Evolutionary conservation across 768 basidiomycete genomes (phyloP).

Genomic region (Leucocoprinus sp.): DNA sequence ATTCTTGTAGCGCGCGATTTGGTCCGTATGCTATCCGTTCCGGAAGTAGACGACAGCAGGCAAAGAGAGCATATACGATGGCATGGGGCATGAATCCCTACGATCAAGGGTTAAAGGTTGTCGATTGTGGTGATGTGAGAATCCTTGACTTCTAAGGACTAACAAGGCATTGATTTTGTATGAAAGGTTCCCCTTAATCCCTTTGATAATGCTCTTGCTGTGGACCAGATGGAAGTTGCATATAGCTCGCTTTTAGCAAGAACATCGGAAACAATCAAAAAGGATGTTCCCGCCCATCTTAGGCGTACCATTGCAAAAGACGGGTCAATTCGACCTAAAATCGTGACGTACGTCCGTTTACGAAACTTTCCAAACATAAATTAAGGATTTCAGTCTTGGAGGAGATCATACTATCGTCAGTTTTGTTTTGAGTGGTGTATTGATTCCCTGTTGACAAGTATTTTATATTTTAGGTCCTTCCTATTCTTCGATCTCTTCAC

Average conservation of each 20-base stretch:
- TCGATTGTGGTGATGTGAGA: conserved; percentile 81
- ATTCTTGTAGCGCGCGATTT: conserved; percentile 61
- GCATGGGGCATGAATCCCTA: conserved; percentile 71
- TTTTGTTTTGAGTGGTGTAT: conserved; percentile 18
- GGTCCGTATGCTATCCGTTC: conserved; percentile 82
- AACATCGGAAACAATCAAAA: conserved; percentile 28
- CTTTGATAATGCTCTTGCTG: conserved; percentile 75
- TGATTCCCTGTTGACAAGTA: conserved; percentile 33
- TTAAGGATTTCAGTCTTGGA: conserved; percentile 44
- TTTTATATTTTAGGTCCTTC: conserved; percentile 44
- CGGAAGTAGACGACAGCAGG: conserved; percentile 62
- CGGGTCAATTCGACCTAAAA: conserved; percentile 60
- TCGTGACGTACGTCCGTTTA: conserved; percentile 42
- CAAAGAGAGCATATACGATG: conserved; percentile 51
- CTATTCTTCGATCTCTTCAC: conserved; percentile 73
- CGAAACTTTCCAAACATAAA: conserved; percentile 3
- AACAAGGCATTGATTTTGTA: background rate
- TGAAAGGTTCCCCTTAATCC: conserved; percentile 65
- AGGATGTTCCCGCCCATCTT: conserved; percentile 27
- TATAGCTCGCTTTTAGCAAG: conserved; percentile 71
- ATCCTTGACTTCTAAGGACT: no score
- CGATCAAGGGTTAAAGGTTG: conserved; percentile 41
- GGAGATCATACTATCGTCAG: conserved; percentile 83
- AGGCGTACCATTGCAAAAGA: conserved; percentile 38
- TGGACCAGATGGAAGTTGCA: conserved; percentile 84